Base-by-base conservation (phyloP, 1,284 basidiomycete species). In the Ceratobasidium sp. region DNA sequence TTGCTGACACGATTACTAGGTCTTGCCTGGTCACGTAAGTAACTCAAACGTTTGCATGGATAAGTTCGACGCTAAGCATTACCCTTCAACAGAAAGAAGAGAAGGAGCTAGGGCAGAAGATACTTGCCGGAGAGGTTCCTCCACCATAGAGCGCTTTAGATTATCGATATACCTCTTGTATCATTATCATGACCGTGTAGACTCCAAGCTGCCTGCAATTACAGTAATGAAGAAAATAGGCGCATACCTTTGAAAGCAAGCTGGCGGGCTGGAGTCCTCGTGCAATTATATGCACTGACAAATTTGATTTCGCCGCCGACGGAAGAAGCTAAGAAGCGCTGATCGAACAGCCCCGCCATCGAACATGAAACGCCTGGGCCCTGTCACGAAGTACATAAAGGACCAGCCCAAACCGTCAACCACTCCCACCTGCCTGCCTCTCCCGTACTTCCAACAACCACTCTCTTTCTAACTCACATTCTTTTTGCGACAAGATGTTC, bases 11-110 rank as follows among this genome's bases (percentile, higher is more conserved):
- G 35, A 11, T 11, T 38, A 38, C 35, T 26, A 69, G 66, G 21
- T 69, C 32, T 54, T 69, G 13, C 66, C 66, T 26, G 66, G 66
- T 46, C 66, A 69, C 52, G 66, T 69, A 69, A 69, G 66, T 69
- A 3, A 8, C 18, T 46, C 35, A 5, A 38, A 38, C 35, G 35
- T 38, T 11, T 38, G 35, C 11, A 38, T 38, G 35, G 35, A 38
- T 11, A 38, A 38, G 6, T 38, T 38, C 35, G 35, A 38, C 35
- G 11, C 35, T 38, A 38, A 38, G 11, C 35, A 38, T 38, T 38
- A 50, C 57, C 58, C 21, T 44, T 4, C 35, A 38, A 38, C 35
- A 69, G 66, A 58, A 69, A 69, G 66, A 57, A 44, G 66, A 69
- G 32, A 69, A 69, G 66, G 54, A 58, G 32, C 43, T 58, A 7